phyloP scores from a whole-genome alignment of 1,284 basidiomycete species.

The Puccinia horiana region DNA sequence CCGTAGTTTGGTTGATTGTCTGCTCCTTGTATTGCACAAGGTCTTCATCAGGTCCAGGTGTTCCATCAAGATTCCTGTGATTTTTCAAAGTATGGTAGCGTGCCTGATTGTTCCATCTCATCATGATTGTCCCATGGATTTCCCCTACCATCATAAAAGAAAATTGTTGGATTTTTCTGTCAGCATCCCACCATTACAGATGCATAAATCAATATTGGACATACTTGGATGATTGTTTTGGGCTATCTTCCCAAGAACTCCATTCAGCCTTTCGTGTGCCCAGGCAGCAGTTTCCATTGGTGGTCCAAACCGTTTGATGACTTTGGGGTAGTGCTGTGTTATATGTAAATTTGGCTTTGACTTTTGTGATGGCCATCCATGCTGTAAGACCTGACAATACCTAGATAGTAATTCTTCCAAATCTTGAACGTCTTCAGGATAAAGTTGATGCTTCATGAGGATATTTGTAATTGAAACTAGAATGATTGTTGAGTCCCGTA shows the following conservation, averaged over 20 bases:
- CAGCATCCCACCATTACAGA: no score
- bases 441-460: no score
- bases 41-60: no score
- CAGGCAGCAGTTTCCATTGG: neutral
- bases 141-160: no score
- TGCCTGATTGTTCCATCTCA: no score
- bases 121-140: neutral
- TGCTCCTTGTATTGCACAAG: no score
- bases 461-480: no score
- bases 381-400: neutral
- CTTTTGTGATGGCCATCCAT: neutral
- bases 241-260: constrained; percentile 5
- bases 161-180: no score
- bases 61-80: no score
- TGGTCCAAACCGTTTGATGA: constrained; percentile 7
- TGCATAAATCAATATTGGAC: neutral
- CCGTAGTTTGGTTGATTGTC: no score
- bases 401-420: neutral
- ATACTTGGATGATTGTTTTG: neutral
- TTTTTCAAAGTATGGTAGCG: neutral
- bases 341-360: constrained; percentile 12
- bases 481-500: no score
- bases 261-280: constrained; percentile 13
- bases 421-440: neutral
- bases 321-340: constrained; percentile 5